Percentiles rank a stretch among this genome's conserved stretches.
phyloP scores from a whole-genome alignment of 177 flowering plant species.

The Vitis hybrid region DNA sequence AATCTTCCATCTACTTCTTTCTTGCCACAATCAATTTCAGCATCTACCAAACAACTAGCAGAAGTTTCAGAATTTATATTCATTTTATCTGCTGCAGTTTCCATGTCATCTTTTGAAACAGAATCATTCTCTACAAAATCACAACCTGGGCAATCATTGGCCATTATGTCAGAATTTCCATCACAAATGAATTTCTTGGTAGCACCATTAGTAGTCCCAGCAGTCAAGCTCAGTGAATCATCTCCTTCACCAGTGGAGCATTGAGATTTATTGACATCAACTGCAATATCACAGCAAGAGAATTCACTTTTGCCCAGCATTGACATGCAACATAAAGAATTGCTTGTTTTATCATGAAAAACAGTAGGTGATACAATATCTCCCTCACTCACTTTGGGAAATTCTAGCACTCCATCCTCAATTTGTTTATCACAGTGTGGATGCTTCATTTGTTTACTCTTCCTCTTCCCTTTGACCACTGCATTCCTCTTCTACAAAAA shows the following conservation, averaged over 20 bases:
- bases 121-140: constrained; percentile 2
- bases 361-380: constrained; percentile 34
- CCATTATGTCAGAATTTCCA: constrained; percentile 15
- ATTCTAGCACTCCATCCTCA: constrained; percentile 22
- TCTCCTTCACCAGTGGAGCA: constrained; percentile 21
- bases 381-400: constrained; percentile 36
- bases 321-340: constrained; percentile 32
- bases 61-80: constrained; percentile 18
- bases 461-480: constrained; percentile 39
- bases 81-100: constrained; percentile 7
- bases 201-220: constrained; percentile 14
- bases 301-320: constrained; percentile 31
- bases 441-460: constrained; percentile 27
- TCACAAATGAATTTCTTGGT: constrained; percentile 18
- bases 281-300: constrained; percentile 42
- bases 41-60: constrained; percentile 24
- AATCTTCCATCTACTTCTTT: constrained; percentile 16
- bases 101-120: constrained; percentile 15
- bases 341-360: constrained; percentile 28
- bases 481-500: constrained; percentile 40
- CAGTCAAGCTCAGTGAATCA: constrained; percentile 15
- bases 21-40: constrained; percentile 12
- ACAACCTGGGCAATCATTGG: constrained; percentile 11
- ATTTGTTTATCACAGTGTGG: constrained; percentile 10
- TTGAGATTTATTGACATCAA: constrained; percentile 17